Evolutionary conservation across 192 early-diverging fungal species (phyloP).

Genomic region (Podila epicladia): DNA sequence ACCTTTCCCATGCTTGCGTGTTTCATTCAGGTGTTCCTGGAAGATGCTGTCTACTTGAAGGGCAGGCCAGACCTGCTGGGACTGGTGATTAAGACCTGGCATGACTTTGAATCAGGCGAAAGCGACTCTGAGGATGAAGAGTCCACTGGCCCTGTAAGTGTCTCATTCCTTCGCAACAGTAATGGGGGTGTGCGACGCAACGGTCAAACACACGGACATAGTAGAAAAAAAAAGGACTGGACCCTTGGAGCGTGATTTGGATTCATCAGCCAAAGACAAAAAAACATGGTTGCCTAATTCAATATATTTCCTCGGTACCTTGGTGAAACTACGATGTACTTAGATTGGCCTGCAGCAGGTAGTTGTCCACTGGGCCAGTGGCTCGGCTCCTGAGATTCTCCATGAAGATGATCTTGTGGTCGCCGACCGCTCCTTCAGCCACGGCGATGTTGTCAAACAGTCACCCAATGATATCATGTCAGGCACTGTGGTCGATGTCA

Average conservation of each 20-base stretch:
- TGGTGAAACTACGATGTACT: not conserved
- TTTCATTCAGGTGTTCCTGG: constrained; percentile 44
- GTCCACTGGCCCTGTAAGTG: constrained; percentile 25
- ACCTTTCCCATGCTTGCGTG: not conserved
- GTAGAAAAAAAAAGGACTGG: too few species aligned
- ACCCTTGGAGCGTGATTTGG: not conserved
- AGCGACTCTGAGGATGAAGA: constrained; percentile 43
- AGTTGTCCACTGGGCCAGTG: constrained; percentile 45
- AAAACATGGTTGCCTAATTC: too few species aligned
- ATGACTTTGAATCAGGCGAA: constrained; percentile 52
- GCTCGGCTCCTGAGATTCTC: constrained; percentile 30
- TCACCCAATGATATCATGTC: constrained; percentile 51
- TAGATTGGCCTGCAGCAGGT: constrained; percentile 45
- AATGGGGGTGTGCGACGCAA: not conserved
- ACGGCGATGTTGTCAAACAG: constrained; percentile 53
- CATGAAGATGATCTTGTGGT: constrained; percentile 50
- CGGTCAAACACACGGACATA: too few species aligned
- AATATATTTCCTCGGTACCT: too few species aligned
- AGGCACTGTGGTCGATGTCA: constrained; percentile 47
- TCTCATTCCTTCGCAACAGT: not conserved
- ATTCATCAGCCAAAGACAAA: not conserved
- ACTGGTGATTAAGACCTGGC: constrained; percentile 52
- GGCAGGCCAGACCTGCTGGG: constrained; percentile 40
- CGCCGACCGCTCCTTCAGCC: constrained; percentile 47
- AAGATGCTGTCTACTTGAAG: constrained; percentile 47